phyloP scores from a whole-genome alignment of 2,329 filamentous ascomycete species.

The Byssoonygena ceratinophila region DNA sequence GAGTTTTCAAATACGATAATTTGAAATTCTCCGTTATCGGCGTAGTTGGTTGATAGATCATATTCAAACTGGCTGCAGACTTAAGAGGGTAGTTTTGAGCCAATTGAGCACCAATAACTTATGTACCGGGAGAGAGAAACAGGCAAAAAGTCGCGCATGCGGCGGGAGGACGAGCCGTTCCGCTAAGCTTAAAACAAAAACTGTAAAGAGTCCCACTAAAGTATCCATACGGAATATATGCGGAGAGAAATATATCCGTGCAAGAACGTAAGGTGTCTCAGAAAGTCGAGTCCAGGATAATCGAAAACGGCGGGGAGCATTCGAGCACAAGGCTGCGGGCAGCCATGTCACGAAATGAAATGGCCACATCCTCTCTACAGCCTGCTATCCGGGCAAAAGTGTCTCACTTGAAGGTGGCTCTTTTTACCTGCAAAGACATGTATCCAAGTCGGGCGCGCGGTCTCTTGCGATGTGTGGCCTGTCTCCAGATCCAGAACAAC shows the following conservation, averaged over 20 bases:
- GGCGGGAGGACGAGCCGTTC: conserved; percentile 2
- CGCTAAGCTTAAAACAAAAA: not conserved
- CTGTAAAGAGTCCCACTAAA: not conserved
- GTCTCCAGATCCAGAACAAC: too few relatives aligned
- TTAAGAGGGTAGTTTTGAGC: too few relatives aligned
- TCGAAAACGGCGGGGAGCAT: not conserved
- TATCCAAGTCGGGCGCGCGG: too few relatives aligned
- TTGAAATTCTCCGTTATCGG: not conserved
- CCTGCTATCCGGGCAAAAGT: too few relatives aligned
- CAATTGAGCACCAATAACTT: too few relatives aligned
- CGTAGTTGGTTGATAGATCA: not conserved
- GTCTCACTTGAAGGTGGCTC: too few relatives aligned
- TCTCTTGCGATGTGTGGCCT: too few relatives aligned
- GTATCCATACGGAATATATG: not conserved
- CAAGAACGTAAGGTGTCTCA: conserved; percentile 1
- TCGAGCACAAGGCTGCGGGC: too few relatives aligned
- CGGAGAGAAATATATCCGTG: conserved; percentile 4
- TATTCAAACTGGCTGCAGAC: not conserved
- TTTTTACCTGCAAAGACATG: too few relatives aligned
- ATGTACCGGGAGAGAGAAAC: not conserved
- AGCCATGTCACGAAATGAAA: too few relatives aligned
- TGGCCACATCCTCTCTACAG: too few relatives aligned
- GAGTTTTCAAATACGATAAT: not conserved
- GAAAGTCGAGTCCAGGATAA: not conserved
- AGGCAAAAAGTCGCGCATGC: not conserved